These are phyloP conservation scores for Elongisporangium undulatum DNA, from an alignment of 352 stramenopile genomes.

Conservation along the genomic window DNA sequence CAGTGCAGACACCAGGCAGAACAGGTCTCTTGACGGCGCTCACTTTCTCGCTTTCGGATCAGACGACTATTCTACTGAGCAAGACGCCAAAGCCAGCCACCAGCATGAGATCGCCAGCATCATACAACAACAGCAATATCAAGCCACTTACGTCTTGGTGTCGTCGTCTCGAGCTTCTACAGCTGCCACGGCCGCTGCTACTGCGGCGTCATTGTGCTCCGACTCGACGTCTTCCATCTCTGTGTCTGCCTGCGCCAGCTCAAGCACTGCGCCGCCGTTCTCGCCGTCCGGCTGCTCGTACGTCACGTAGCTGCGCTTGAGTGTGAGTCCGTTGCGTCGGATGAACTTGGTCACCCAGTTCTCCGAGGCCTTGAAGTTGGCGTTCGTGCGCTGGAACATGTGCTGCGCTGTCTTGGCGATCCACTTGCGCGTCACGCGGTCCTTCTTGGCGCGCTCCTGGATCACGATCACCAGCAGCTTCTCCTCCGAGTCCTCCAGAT, in stretches of 20 bases:
- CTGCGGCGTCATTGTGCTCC: background rate
- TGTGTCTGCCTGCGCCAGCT: background rate
- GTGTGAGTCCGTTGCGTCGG: conserved; percentile 63
- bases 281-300: conserved; percentile 33
- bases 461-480: conserved; percentile 73
- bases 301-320: conserved; percentile 75
- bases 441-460: conserved; percentile 72
- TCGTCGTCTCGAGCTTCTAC: background rate
- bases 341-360: conserved; percentile 87
- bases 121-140: background rate
- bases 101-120: background rate
- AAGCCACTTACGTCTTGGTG: background rate
- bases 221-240: background rate
- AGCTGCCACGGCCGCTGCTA: background rate
- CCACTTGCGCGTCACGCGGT: conserved; percentile 77
- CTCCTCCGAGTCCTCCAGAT: conserved; percentile 63
- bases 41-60: background rate
- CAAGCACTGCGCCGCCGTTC: background rate
- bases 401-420: conserved; percentile 81
- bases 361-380: conserved; percentile 70
- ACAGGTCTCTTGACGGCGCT: background rate
- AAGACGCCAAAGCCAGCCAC: background rate
- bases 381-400: conserved; percentile 76
- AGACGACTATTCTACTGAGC: background rate
- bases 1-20: background rate